Evolutionary conservation across 495 filamentous ascomycete species (phyloP), one percentile per base, ranked within the genome.

Genomic region (Beverwykella pulmonaria): DNA sequence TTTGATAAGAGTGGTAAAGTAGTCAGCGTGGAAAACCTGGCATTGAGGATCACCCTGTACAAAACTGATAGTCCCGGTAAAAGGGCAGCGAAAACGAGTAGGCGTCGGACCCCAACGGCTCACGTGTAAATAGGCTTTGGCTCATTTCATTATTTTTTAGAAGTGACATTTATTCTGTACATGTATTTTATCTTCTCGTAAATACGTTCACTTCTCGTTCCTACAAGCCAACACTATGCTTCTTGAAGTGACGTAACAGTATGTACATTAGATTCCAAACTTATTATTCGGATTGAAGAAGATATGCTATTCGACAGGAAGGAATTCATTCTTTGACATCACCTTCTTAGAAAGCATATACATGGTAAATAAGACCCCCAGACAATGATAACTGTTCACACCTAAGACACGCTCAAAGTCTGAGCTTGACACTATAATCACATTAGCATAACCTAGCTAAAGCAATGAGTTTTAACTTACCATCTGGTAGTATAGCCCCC

Each of bases 401-500:
- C 48, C 48, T 50, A 25, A 7, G 20, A 25, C 22, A 50, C 20
- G 22, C 25, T 50, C 44, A 73, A 49, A 54, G 70, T 67, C 59
- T 73, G 70, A n/a, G 70, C 70, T 61, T 70, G 70, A 64, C 72
- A 74, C 69, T 72, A 29, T 8, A 53, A 23, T n/a, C 19, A 22
- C 5, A 47, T 71, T 65, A 71, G 68, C 54, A n/a, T 50, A 17
- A 6, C 19, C 53, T 20, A 46, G 22, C 6, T 4, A 32, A 5
- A 48, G 2, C 1, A 10, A 48, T 25, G 19, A 19, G 10, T 32
- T 8, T 1, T 20, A 14, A 69, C 87, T 88, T 27, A 92, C 90
- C 69, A 93, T 76, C 74, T 93, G 90, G 47, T 78, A 87, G 74
- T 94, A 94, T 36, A 87, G 82, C 9, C 90, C 89, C 72, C 82